phyloP scores from a whole-genome alignment of 2,329 filamentous ascomycete species.

The Phialophora macrospora region DNA sequence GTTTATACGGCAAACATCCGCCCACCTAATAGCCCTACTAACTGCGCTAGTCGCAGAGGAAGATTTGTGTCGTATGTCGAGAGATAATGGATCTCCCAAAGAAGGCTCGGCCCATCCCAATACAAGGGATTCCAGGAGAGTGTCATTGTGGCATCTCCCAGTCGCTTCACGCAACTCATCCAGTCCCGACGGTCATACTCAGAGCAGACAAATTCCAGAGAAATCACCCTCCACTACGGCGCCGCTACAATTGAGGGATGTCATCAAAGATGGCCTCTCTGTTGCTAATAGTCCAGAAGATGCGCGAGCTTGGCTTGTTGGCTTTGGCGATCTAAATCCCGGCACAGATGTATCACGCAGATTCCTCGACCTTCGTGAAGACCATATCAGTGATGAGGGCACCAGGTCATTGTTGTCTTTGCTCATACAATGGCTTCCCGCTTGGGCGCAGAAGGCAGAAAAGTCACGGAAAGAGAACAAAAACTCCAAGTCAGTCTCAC shows the following conservation, averaged over 20 bases:
- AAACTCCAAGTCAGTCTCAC: slow-evolving; percentile 22
- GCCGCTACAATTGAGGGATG: slow-evolving; percentile 16
- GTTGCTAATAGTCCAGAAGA: slow-evolving; percentile 29
- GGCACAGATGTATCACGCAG: slow-evolving; percentile 35
- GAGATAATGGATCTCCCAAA: slow-evolving; percentile 31
- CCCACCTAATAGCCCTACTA: slow-evolving; percentile 17
- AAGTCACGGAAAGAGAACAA: slow-evolving; percentile 30
- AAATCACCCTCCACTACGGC: slow-evolving; percentile 11
- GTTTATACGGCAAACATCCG: too few relatives aligned
- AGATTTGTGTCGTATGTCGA: slow-evolving; percentile 34
- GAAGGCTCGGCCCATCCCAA: slow-evolving; percentile 27
- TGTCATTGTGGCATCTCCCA: slow-evolving; percentile 26
- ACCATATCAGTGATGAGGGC: slow-evolving; percentile 19
- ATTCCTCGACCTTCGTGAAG: slow-evolving; percentile 25
- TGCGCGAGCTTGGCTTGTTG: slow-evolving; percentile 33
- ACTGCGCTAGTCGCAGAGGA: slow-evolving; percentile 18
- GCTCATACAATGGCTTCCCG: slow-evolving; percentile 28
- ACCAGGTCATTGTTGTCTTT: slow-evolving; percentile 31
- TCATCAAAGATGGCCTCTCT: slow-evolving; percentile 23
- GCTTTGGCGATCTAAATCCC: slow-evolving; percentile 32
- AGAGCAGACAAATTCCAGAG: slow-evolving; percentile 19
- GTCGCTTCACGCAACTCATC: slow-evolving; percentile 23
- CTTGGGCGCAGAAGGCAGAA: slow-evolving; percentile 32
- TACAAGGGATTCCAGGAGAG: slow-evolving; percentile 22
- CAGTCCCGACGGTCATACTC: slow-evolving; percentile 18